Percentiles rank a stretch among this genome's conserved stretches.
Conservation (phyloP, 768 basidiomycete species). For the Cubamyces lactineus region DNA sequence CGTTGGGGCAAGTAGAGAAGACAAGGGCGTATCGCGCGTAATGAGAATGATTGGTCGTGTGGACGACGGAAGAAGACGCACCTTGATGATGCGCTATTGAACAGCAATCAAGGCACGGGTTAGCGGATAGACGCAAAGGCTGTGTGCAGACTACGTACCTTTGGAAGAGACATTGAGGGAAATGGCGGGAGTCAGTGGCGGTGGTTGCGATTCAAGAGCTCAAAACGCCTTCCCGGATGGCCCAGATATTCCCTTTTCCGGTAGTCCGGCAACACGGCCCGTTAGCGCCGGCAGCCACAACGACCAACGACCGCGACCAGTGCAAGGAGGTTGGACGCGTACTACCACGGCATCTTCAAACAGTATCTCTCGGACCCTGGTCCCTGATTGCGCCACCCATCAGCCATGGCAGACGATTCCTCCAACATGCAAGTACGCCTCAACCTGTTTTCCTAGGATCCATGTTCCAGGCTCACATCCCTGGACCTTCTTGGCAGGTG, state of each 20-base stretch:
- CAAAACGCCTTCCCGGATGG: not conserved
- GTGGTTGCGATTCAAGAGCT: not conserved
- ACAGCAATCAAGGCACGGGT: not conserved
- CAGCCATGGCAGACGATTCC: constrained; percentile 9
- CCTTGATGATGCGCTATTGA: constrained; percentile 56
- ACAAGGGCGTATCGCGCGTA: constrained; percentile 26
- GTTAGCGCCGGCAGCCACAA: not conserved
- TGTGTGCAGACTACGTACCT: constrained; percentile 40
- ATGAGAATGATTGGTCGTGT: constrained; percentile 19
- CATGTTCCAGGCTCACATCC: not conserved
- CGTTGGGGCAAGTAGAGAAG: not conserved
- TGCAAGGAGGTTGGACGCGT: not conserved
- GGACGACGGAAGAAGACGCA: constrained; percentile 27
- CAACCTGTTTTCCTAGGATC: constrained; percentile 5
- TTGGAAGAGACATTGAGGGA: constrained; percentile 52
- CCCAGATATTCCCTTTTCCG: not conserved
- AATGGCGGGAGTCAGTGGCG: constrained; percentile 8
- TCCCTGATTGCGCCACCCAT: not conserved
- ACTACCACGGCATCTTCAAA: too few species aligned
- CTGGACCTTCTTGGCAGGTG: not conserved
- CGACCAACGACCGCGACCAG: not conserved
- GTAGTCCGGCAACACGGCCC: not conserved
- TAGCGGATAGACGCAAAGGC: not conserved
- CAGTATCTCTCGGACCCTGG: too few species aligned
- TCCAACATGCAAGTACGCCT: constrained; percentile 14